These are phyloP conservation scores for Trypanosoma melophagium DNA, from an alignment of 208 protist genomes.

Conservation along the genomic window DNA sequence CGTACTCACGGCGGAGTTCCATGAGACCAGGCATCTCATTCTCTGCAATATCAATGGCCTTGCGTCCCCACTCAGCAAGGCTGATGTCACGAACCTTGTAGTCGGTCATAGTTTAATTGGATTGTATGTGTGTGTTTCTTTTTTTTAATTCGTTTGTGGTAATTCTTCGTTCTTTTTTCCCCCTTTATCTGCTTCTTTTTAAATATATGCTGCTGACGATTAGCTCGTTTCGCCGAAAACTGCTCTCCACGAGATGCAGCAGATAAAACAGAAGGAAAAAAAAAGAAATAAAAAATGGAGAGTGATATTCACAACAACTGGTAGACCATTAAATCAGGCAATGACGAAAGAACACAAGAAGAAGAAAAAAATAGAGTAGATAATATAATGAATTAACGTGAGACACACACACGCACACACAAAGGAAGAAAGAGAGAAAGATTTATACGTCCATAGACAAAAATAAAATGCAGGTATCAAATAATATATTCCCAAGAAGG, in stretches of 20 bases:
- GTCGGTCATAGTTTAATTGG: constrained; percentile 61
- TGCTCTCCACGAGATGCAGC: not conserved
- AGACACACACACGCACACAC: constrained; percentile 6
- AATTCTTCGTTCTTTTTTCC: not conserved
- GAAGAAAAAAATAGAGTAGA: constrained; percentile 10
- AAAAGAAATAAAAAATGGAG: not conserved
- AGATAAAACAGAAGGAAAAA: not conserved
- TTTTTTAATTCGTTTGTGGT: no score
- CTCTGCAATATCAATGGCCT: constrained; percentile 98
- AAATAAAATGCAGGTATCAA: constrained; percentile 18
- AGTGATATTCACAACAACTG: not conserved
- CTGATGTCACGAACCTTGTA: constrained; percentile 97
- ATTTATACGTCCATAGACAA: constrained; percentile 2
- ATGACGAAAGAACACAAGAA: not conserved
- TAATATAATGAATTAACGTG: not conserved
- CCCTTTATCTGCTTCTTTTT: not conserved
- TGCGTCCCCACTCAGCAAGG: constrained; percentile 96
- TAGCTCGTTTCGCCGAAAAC: no score
- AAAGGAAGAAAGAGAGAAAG: constrained; percentile 26
- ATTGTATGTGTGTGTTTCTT: no score
- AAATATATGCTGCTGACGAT: no score
- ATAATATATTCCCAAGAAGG: not conserved
- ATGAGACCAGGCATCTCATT: constrained; percentile 99
- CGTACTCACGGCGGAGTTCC: constrained; percentile 92
- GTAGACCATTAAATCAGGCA: not conserved